Conservation (phyloP, 106 monocot species). For the Vanilla planifolia region DNA sequence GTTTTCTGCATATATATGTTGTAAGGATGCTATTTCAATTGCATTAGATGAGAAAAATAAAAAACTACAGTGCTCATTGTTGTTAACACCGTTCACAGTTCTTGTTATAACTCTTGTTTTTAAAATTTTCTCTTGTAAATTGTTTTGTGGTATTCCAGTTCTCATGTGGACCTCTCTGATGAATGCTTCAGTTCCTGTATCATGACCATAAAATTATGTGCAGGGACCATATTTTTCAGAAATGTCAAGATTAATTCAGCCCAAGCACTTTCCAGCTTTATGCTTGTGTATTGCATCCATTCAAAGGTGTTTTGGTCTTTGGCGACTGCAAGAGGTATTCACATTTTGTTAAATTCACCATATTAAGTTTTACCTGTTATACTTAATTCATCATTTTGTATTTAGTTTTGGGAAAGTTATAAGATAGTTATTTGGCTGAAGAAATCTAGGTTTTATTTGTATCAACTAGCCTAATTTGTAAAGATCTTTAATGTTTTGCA, state of each 20-base stretch:
- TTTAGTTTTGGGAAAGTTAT: too few relatives aligned
- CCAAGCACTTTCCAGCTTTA: slow-evolving; percentile 42
- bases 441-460: too few relatives aligned
- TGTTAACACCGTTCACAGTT: slow-evolving; percentile 33
- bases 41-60: slow-evolving; percentile 33
- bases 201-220: slow-evolving; percentile 10
- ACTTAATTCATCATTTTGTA: too few relatives aligned
- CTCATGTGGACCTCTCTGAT: neutral
- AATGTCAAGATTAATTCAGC: slow-evolving; percentile 45
- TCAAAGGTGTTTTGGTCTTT: slow-evolving; percentile 57
- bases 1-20: slow-evolving; percentile 69
- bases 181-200: neutral
- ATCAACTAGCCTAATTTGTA: too few relatives aligned
- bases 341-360: too few relatives aligned
- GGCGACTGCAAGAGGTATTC: slow-evolving; percentile 77
- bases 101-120: neutral
- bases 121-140: neutral
- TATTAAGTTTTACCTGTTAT: too few relatives aligned
- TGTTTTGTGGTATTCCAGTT: neutral
- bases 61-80: slow-evolving; percentile 55
- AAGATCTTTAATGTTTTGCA: too few relatives aligned
- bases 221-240: slow-evolving; percentile 69
- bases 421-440: too few relatives aligned
- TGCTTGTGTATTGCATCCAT: slow-evolving; percentile 67
- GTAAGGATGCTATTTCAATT: slow-evolving; percentile 67